Evolutionary conservation across 345 rosid genomes (phyloP), one percentile per base, ranked within the genome.

Genomic region (Noccaea caerulescens): DNA sequence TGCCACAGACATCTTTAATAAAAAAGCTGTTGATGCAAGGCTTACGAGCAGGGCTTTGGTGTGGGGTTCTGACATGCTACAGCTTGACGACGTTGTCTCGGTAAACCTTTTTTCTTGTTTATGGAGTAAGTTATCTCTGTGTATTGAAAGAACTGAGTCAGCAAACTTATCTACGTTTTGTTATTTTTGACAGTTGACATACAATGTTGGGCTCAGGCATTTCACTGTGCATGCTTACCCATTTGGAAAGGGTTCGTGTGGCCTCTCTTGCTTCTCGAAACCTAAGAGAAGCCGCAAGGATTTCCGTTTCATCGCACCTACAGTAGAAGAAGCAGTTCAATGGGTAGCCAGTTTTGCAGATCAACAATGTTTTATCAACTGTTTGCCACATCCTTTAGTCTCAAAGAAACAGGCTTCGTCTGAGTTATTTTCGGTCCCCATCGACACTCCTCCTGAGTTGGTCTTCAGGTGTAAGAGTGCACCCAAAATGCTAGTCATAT

Each of bases 291-390:
- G 79, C 72, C 88, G 85, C 58, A 88, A 85, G 72, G 97, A 94
- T 79, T 87, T 86, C 70, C 86, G 92, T 53, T 91, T 94, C 74
- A 42, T 91, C 63, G 87, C 98, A 54, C 77, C 93, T 56, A 87
- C 77, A 44, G 82, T 77, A 32, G 93, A 91, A 75, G 99, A 89
- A 76, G 98, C 98, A 43, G 84, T 91, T 78, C 93, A 88, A 55
- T 94, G 98, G 99, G 99, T 94, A 45, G 99, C 97, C 69, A 90
- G 88, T 58, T 94, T 94, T 80, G 99, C 89, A 13, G 98, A 94
- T 83, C 98, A 86, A 71, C 96, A 94, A 39, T 94, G 96, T 65
- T 94, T 84, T 68, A 82, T 91, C 55, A 91, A 94, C 80, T 89
- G 88, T 75, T 82, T 94, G 83, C 97, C 98, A 37, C 96, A 89